Conservation (phyloP, 768 basidiomycete species). For the Boletellus emodensis region DNA sequence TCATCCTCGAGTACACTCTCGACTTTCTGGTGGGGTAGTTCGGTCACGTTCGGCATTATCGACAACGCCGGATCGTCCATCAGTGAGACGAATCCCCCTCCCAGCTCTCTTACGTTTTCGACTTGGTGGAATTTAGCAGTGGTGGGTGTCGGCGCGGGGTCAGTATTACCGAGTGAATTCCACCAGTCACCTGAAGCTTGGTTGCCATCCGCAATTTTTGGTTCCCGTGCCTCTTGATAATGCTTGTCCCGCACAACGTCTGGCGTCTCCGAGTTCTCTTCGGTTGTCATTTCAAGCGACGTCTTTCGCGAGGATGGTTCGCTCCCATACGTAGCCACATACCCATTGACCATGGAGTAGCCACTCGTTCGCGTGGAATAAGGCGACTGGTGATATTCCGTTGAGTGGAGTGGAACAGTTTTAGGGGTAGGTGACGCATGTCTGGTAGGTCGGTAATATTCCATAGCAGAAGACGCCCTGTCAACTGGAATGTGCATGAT, state of each 20-base stretch:
- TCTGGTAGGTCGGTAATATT: constrained; percentile 51
- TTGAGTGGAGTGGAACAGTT: constrained; percentile 49
- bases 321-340: constrained; percentile 33
- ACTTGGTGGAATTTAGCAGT: constrained; percentile 60
- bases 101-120: constrained; percentile 39
- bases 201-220: constrained; percentile 27
- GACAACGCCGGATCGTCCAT: constrained; percentile 63
- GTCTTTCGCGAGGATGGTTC: constrained; percentile 26
- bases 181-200: constrained; percentile 54
- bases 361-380: constrained; percentile 25
- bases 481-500: constrained; percentile 54
- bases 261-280: constrained; percentile 21
- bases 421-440: constrained; percentile 53
- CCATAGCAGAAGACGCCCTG: constrained; percentile 76
- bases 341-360: constrained; percentile 35
- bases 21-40: constrained; percentile 10
- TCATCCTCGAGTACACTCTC: constrained; percentile 42
- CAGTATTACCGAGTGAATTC: constrained; percentile 45
- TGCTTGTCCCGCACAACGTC: not conserved
- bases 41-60: constrained; percentile 25
- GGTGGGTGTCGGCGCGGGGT: constrained; percentile 57
- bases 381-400: constrained; percentile 23
- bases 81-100: constrained; percentile 73
- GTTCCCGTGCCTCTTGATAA: constrained; percentile 7
- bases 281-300: constrained; percentile 29